Percentiles rank a stretch among this genome's conserved stretches.
phyloP scores from a whole-genome alignment of 2,329 filamentous ascomycete genomes.

The Fusarium nanum region DNA sequence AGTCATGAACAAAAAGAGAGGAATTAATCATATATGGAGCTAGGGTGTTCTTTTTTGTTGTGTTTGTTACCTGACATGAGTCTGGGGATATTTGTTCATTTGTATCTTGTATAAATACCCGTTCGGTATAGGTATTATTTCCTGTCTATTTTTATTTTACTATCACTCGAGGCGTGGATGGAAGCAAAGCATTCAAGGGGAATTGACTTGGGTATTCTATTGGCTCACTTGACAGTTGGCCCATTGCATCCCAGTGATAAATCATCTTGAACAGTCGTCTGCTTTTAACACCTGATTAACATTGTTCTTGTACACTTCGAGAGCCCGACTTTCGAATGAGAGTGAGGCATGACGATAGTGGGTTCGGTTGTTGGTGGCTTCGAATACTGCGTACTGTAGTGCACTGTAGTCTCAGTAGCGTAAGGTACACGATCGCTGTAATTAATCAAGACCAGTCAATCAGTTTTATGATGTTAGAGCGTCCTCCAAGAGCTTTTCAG shows the following conservation, averaged over 20 bases:
- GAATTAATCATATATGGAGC: constrained; percentile 36
- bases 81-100: neutral
- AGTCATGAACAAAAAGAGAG: constrained; percentile 4
- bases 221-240: neutral
- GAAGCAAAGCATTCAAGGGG: constrained; percentile 10
- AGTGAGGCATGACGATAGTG: neutral
- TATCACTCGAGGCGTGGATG: constrained; percentile 23
- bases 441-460: neutral
- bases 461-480: neutral
- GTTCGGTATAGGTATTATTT: constrained; percentile 25
- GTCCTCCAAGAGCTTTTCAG: too few species aligned
- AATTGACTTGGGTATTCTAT: constrained; percentile 28
- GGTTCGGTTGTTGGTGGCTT: neutral
- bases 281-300: neutral
- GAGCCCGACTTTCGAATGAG: neutral
- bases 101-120: constrained; percentile 40
- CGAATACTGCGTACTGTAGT: neutral
- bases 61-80: constrained; percentile 14
- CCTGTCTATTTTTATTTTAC: neutral
- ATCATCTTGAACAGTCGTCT: neutral
- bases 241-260: neutral
- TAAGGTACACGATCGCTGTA: neutral
- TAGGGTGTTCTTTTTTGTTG: constrained; percentile 38
- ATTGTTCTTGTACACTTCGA: neutral
- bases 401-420: neutral